A percentile compares a stretch with the other conserved stretches of the same genome.
Conservation (phyloP, 306 rosid genomes). For the Acmispon strigosus region DNA sequence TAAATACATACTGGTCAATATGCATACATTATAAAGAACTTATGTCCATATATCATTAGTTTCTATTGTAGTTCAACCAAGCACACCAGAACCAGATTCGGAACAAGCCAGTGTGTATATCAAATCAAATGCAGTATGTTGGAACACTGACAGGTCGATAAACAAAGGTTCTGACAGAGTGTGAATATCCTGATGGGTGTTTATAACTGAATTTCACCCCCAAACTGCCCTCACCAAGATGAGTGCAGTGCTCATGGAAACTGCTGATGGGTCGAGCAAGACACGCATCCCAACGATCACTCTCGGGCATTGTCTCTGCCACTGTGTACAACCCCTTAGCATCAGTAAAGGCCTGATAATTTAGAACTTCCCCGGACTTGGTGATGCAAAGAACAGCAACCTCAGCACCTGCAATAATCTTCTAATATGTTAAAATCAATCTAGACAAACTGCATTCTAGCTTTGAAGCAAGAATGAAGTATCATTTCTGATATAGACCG, state of each 20-base stretch:
- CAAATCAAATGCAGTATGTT: constrained; percentile 76
- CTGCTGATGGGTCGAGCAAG: constrained; percentile 92
- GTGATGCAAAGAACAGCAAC: constrained; percentile 96
- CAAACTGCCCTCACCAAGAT: constrained; percentile 50
- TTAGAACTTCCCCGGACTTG: constrained; percentile 84
- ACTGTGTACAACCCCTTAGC: constrained; percentile 72
- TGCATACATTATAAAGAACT: background rate
- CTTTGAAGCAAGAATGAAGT: background rate
- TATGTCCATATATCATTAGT: background rate
- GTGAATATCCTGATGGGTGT: constrained; percentile 79
- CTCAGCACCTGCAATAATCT: constrained; percentile 64
- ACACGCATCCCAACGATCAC: constrained; percentile 94
- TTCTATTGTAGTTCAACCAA: constrained; percentile 24
- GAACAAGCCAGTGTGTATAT: constrained; percentile 14
- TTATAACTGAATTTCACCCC: constrained; percentile 85
- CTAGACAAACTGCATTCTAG: background rate
- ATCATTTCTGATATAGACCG: background rate
- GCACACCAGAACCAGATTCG: background rate
- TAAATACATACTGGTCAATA: constrained; percentile 14
- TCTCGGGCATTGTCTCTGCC: constrained; percentile 92
- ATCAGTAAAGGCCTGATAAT: constrained; percentile 87
- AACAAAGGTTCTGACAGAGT: constrained; percentile 61
- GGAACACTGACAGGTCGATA: constrained; percentile 56
- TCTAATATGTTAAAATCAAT: background rate
- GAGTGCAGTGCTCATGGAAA: constrained; percentile 82